phyloP scores from a whole-genome alignment of 495 filamentous ascomycete species.

The Podospora tetraspora region DNA sequence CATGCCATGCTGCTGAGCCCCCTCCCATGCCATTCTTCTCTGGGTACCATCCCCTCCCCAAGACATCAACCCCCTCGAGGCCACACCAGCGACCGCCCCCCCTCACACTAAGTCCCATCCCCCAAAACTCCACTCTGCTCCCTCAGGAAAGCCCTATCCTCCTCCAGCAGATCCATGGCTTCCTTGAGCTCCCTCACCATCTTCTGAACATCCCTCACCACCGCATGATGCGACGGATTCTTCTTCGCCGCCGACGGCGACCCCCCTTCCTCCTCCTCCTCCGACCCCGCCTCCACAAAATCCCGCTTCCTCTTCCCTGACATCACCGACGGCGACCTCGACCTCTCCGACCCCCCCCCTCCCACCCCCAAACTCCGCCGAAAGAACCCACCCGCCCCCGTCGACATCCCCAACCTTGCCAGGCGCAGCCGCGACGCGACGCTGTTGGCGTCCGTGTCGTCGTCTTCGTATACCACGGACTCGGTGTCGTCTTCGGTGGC shows the following conservation, averaged over 20 bases:
- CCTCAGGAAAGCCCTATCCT: conserved; percentile 11
- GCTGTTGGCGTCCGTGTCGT: not conserved
- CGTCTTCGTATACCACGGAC: not conserved
- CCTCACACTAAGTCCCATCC: not conserved
- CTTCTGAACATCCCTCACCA: conserved; percentile 25
- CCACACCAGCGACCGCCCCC: too few species aligned
- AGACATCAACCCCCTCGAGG: too few species aligned
- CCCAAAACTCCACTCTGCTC: conserved; percentile 15
- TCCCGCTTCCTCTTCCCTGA: not conserved
- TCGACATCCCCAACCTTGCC: not conserved
- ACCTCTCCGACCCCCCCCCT: not conserved
- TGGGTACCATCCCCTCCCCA: too few species aligned
- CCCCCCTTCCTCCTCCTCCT: not conserved
- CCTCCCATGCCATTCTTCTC: too few species aligned
- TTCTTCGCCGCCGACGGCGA: conserved; percentile 12
- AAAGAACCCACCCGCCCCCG: not conserved
- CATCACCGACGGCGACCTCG: not conserved
- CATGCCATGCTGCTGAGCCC: too few species aligned
- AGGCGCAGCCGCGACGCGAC: not conserved
- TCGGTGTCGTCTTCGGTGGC: conserved; percentile 16
- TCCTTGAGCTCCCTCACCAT: conserved; percentile 31
- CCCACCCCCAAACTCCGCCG: too few species aligned
- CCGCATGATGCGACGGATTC: conserved; percentile 17
- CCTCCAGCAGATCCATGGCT: conserved; percentile 26
- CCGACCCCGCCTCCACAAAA: not conserved